Evolutionary conservation across 2,329 filamentous ascomycete species (phyloP).

Genomic region (Arthrobotrys pseudoclavata): DNA sequence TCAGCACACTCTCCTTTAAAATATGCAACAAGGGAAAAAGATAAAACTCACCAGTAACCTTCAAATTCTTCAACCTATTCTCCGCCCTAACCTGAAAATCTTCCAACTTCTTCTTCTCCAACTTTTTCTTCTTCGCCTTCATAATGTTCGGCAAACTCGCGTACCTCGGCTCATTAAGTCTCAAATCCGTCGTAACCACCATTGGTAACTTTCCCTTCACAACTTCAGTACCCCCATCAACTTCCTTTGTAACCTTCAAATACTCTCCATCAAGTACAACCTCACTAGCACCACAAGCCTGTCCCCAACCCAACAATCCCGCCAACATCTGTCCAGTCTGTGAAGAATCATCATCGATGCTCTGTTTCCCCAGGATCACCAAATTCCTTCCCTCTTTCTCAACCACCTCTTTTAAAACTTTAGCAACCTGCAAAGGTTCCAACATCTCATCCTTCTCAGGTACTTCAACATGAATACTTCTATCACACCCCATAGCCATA

Average conservation of each 20-base stretch:
- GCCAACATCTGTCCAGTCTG: constrained; percentile 99
- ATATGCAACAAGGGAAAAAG: background rate
- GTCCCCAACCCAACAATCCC: constrained; percentile 88
- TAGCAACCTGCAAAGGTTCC: constrained; percentile 92
- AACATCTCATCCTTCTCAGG: constrained; percentile 76
- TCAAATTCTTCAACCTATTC: constrained; percentile 86
- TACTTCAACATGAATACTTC: constrained; percentile 86
- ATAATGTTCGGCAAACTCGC: constrained; percentile 98
- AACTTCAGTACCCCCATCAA: constrained; percentile 95
- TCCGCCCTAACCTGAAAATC: constrained; percentile 84
- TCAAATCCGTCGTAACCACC: constrained; percentile 93
- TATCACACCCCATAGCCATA: constrained; percentile 98
- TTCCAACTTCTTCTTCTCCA: constrained; percentile 88
- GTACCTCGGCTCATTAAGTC: constrained; percentile 94
- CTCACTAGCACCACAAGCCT: constrained; percentile 92
- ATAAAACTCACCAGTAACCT: constrained; percentile 79
- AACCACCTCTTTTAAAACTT: constrained; percentile 84
- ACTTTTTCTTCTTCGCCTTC: constrained; percentile 99
- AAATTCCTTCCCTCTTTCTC: constrained; percentile 89
- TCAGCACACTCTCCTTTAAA: constrained; percentile 5
- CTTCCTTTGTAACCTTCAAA: constrained; percentile 87
- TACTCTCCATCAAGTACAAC: constrained; percentile 79
- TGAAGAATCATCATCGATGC: constrained; percentile 93
- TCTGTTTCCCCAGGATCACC: constrained; percentile 96
- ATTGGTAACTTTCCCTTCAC: constrained; percentile 86